Conservation (phyloP, 768 basidiomycete genomes). For the Chlorophyllum brunneum region DNA sequence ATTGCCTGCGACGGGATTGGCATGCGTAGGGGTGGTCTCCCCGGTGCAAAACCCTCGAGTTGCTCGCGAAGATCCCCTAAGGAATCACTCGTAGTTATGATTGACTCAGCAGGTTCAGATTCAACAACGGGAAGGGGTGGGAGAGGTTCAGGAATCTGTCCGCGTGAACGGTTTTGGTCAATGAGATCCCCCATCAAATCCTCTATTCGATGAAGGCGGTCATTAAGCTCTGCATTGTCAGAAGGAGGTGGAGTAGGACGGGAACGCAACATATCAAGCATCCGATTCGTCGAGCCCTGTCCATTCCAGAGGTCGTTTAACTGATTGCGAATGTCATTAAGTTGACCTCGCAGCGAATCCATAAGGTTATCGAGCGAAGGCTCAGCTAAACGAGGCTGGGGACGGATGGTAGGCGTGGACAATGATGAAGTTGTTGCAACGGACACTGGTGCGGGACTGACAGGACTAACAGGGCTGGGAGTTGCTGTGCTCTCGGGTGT, state of each 20-base stretch:
- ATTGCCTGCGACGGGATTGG: slow-evolving; percentile 46
- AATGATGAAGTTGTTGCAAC: slow-evolving; percentile 12
- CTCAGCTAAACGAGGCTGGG: slow-evolving; percentile 29
- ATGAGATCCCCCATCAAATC: slow-evolving; percentile 37
- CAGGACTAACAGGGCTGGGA: slow-evolving; percentile 10
- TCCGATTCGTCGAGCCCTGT: slow-evolving; percentile 55
- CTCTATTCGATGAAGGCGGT: slow-evolving; percentile 44
- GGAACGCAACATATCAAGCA: slow-evolving; percentile 60
- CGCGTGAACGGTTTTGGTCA: slow-evolving; percentile 29
- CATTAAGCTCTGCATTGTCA: slow-evolving; percentile 37
- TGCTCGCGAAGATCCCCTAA: slow-evolving; percentile 24
- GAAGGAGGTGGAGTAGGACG: slow-evolving; percentile 33
- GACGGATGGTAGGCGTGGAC: slow-evolving; percentile 34
- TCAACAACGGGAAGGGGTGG: slow-evolving; percentile 19
- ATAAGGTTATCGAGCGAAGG: slow-evolving; percentile 32
- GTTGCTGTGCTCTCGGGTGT: slow-evolving; percentile 31
- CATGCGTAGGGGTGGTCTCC: slow-evolving; percentile 22
- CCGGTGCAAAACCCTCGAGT: slow-evolving; percentile 19
- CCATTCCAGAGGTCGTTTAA: slow-evolving; percentile 57
- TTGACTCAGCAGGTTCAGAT: slow-evolving; percentile 20
- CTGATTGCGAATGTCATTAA: slow-evolving; percentile 46
- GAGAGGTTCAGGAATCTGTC: slow-evolving; percentile 18
- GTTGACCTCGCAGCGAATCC: slow-evolving; percentile 43
- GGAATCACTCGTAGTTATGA: slow-evolving; percentile 26
- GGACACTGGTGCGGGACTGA: slow-evolving; percentile 3